Conservation (phyloP, 257 asterid species). For the Parsonsia alboflavescens region DNA sequence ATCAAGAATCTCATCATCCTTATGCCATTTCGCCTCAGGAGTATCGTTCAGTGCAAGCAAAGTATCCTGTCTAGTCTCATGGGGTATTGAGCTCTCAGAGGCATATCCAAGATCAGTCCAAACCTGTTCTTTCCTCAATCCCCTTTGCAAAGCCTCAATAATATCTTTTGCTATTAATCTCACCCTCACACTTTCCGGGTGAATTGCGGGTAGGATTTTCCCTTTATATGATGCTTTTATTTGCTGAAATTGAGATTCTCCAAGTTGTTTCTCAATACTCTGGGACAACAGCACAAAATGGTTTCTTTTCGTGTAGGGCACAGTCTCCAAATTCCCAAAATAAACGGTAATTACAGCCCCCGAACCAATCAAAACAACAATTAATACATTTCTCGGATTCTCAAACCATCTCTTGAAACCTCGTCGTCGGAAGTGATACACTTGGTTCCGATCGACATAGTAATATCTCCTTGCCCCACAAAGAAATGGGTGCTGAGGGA, state of each 20-base stretch:
- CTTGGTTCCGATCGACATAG: constrained; percentile 50
- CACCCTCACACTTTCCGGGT: constrained; percentile 82
- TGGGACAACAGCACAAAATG: constrained; percentile 78
- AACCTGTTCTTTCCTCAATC: constrained; percentile 64
- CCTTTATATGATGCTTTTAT: constrained; percentile 51
- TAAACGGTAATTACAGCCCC: constrained; percentile 66
- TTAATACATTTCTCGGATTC: constrained; percentile 45
- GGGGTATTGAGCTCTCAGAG: constrained; percentile 23
- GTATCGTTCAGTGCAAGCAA: constrained; percentile 32
- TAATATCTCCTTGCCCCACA: constrained; percentile 64
- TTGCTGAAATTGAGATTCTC: constrained; percentile 57
- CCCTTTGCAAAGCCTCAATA: constrained; percentile 74
- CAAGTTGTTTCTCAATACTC: constrained; percentile 49
- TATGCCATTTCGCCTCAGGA: constrained; percentile 54
- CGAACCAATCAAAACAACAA: constrained; percentile 46
- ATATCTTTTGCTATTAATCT: constrained; percentile 59
- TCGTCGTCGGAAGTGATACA: constrained; percentile 65
- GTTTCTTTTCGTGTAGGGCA: constrained; percentile 76
- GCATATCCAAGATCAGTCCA: constrained; percentile 75
- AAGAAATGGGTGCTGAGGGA: constrained; percentile 38
- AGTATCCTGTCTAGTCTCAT: constrained; percentile 27
- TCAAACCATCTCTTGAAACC: constrained; percentile 62
- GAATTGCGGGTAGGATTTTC: constrained; percentile 76
- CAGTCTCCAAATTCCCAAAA: constrained; percentile 72
- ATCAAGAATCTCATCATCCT: constrained; percentile 79